A percentile compares a stretch with the other conserved stretches of the same genome.
These are phyloP conservation scores for Aspergillus sp. DNA, from an alignment of 2,329 filamentous ascomycete species.

Conservation along the genomic window DNA sequence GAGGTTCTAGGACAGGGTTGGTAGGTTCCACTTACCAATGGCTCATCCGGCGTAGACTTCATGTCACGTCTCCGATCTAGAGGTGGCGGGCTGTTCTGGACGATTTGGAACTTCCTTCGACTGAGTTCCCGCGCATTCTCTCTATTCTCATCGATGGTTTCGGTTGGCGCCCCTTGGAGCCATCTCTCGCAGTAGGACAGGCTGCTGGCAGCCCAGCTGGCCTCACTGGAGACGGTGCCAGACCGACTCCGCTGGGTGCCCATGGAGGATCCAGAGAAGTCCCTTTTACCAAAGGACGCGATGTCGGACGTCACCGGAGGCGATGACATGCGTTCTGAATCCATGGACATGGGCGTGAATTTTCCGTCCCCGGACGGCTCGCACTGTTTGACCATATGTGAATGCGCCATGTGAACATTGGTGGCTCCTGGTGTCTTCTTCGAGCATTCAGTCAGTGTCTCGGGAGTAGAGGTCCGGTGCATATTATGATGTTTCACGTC, in stretches of 20 bases:
- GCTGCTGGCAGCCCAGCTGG: slow-evolving; percentile 36
- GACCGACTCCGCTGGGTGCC: slow-evolving; percentile 29
- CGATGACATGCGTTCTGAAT: slow-evolving; percentile 11
- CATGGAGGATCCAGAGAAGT: slow-evolving; percentile 19
- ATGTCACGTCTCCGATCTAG: slow-evolving; percentile 17
- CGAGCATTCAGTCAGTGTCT: slow-evolving; percentile 5
- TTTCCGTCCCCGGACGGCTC: slow-evolving; percentile 15
- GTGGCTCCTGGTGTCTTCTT: slow-evolving; percentile 18
- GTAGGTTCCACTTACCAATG: slow-evolving; percentile 19
- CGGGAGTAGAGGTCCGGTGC: slow-evolving; percentile 16
- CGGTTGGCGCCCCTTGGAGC: slow-evolving; percentile 36
- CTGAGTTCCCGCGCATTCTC: slow-evolving; percentile 27
- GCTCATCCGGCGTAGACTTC: slow-evolving; percentile 17
- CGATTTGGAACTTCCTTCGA: slow-evolving; percentile 36
- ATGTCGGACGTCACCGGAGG: slow-evolving; percentile 12
- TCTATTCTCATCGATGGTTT: slow-evolving; percentile 23
- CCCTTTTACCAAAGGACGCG: slow-evolving; percentile 10
- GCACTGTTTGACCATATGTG: slow-evolving; percentile 28
- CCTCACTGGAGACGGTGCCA: slow-evolving; percentile 34
- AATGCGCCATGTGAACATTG: slow-evolving; percentile 34
- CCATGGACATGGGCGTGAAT: slow-evolving; percentile 8
- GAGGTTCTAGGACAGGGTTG: background rate
- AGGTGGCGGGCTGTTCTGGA: slow-evolving; percentile 32
- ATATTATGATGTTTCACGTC: slow-evolving; percentile 11
- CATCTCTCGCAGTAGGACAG: slow-evolving; percentile 37